phyloP scores from a whole-genome alignment of 768 basidiomycete species.

The Lactarius sanguifluus region DNA sequence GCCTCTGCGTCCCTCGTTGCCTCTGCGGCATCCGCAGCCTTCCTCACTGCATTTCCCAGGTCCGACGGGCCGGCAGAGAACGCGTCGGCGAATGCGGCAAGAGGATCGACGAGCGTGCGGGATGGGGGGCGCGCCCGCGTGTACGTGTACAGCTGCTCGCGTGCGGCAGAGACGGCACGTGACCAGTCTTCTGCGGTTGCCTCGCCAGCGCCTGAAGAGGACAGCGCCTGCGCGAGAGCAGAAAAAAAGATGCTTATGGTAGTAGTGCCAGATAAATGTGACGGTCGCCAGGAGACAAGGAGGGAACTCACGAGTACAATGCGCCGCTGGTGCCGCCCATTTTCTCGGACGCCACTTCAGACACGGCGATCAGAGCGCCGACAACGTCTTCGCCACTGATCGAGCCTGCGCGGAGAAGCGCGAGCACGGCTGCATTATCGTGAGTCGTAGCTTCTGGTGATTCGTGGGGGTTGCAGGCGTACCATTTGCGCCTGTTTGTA shows the following conservation, averaged over 20 bases:
- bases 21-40: slow-evolving; percentile 67
- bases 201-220: slow-evolving; percentile 39
- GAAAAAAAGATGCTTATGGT: slow-evolving; percentile 84
- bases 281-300: not conserved
- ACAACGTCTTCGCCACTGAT: slow-evolving; percentile 67
- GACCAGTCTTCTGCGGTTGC: slow-evolving; percentile 61
- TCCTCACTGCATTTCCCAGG: slow-evolving; percentile 54
- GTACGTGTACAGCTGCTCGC: slow-evolving; percentile 70
- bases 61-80: slow-evolving; percentile 40
- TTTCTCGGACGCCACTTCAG: slow-evolving; percentile 72
- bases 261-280: not conserved
- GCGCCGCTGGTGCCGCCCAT: slow-evolving; percentile 95
- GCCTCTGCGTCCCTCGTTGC: slow-evolving; percentile 73
- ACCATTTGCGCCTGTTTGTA: slow-evolving; percentile 76
- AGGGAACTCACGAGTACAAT: slow-evolving; percentile 72
- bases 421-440: slow-evolving; percentile 52
- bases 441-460: not conserved
- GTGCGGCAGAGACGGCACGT: slow-evolving; percentile 54
- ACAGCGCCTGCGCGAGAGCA: slow-evolving; percentile 73
- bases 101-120: slow-evolving; percentile 90
- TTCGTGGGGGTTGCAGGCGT: slow-evolving; percentile 31
- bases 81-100: slow-evolving; percentile 68
- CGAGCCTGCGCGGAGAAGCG: slow-evolving; percentile 51
- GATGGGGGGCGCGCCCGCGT: slow-evolving; percentile 88
- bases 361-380: slow-evolving; percentile 61